Conservation (phyloP, 2,329 filamentous ascomycete genomes). For the Claviceps paspali region DNA sequence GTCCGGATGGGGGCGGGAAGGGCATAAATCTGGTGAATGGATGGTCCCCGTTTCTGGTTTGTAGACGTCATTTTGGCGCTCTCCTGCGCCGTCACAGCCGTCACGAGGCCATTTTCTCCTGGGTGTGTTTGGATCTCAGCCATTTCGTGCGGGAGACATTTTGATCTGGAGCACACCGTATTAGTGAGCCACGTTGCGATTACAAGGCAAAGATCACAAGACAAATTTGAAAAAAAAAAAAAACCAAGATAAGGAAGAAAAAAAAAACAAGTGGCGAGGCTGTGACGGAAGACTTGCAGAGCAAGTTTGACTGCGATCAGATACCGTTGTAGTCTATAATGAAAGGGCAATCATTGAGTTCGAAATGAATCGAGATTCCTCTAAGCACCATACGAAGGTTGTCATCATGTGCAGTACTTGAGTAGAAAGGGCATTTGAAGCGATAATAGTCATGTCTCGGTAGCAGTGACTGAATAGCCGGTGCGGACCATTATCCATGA, state of each 20-base stretch:
- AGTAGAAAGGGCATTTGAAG: neutral
- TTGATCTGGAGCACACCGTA: conserved; percentile 20
- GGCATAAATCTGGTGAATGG: conserved; percentile 60
- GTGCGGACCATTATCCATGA: neutral
- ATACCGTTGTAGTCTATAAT: conserved; percentile 95
- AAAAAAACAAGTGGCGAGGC: neutral
- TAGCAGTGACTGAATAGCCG: too few species aligned
- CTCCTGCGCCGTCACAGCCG: conserved; percentile 7
- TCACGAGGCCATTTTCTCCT: conserved; percentile 7
- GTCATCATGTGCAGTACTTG: conserved; percentile 40
- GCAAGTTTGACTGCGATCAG: conserved; percentile 44
- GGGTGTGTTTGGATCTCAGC: conserved; percentile 21
- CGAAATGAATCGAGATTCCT: conserved; percentile 38
- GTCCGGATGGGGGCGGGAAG: conserved; percentile 67
- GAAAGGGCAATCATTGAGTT: conserved; percentile 44
- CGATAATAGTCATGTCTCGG: too few species aligned
- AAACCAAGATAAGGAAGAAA: neutral
- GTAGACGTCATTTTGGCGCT: conserved; percentile 8
- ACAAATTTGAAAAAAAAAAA: too few species aligned
- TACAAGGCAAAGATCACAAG: neutral
- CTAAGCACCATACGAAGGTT: conserved; percentile 39
- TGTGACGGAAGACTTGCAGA: neutral
- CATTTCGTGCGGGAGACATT: conserved; percentile 31
- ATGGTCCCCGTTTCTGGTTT: conserved; percentile 22
- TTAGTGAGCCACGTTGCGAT: neutral